These are phyloP conservation scores for Grosmannia penicillata DNA, from an alignment of 2,329 filamentous ascomycete genomes.

Conservation along the genomic window DNA sequence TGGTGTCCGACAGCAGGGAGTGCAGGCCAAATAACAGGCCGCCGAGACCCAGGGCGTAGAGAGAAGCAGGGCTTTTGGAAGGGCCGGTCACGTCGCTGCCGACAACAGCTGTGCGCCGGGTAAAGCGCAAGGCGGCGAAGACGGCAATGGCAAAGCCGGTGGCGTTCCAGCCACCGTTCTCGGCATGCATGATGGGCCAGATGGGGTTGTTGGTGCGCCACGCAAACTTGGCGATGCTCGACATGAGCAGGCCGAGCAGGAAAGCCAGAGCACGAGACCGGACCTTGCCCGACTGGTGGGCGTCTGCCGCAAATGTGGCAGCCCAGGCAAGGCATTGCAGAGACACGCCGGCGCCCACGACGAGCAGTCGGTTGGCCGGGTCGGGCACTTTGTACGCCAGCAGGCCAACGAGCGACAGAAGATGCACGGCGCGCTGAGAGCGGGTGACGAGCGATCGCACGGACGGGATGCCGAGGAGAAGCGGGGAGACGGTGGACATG, in stretches of 20 bases:
- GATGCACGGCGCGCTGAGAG: conserved; percentile 56
- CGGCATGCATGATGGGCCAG: conserved; percentile 84
- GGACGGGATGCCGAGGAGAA: conserved; percentile 57
- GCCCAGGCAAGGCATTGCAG: conserved; percentile 76
- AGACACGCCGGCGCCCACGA: conserved; percentile 65
- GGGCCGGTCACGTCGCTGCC: conserved; percentile 17
- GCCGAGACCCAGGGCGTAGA: conserved; percentile 65
- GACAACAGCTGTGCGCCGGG: conserved; percentile 43
- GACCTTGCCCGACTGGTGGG: conserved; percentile 56
- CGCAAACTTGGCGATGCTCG: conserved; percentile 80
- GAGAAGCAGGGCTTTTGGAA: conserved; percentile 9
- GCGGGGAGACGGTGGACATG: conserved; percentile 68
- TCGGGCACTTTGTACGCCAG: conserved; percentile 62
- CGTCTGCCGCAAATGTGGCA: conserved; percentile 66
- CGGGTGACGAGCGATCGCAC: conserved; percentile 53
- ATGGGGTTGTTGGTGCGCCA: conserved; percentile 92
- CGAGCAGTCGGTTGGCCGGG: conserved; percentile 63
- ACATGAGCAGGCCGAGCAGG: conserved; percentile 67
- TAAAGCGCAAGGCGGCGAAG: conserved; percentile 61
- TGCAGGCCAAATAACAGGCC: conserved; percentile 83
- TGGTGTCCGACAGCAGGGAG: conserved; percentile 87
- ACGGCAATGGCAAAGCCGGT: conserved; percentile 63
- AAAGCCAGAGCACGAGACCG: conserved; percentile 74
- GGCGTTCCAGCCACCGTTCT: conserved; percentile 87
- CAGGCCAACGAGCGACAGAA: conserved; percentile 61